Base-by-base conservation (phyloP, 2,329 filamentous ascomycete genomes). In the Amylocarpus encephaloides region DNA sequence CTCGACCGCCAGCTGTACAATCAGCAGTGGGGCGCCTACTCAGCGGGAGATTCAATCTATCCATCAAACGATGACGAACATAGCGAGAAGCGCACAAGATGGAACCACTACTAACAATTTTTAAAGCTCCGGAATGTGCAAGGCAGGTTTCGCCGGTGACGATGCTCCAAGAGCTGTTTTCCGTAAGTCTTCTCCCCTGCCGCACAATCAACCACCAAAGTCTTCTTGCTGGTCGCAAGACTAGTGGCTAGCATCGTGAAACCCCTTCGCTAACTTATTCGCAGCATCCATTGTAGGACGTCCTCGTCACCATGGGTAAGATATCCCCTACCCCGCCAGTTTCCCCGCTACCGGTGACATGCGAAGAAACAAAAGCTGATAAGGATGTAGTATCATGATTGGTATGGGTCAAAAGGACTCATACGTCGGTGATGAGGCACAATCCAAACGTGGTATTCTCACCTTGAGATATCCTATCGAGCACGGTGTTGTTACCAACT, bases 391-490 rank as follows among this genome's bases (percentile, higher is more conserved):
- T 84, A 97, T 98, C 82, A 98, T 98, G 93, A 97, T 98, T 75
- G 93, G 93, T 84, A 98, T 98, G 93, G 93, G 93, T 68, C 93
- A 97, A 80, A 98, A 98, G 82, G 93, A 98, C 83, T 97, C 93
- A 60, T 98, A 98, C 72, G 93, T 98, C 68, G 93, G 93, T 83
- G 93, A 98, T 79, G 93, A 98, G 83, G 93, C 93, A 78, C 93
- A 98, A 82, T 98, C 93, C 73, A 98, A 98, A 91, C 92, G 93
- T 93, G 93, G 93, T 95, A 97, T 98, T 79, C 85, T 98, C 67
- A 97, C 92, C 61, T 84, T 98, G 73, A 86, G 93, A 81, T 98
- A 98, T 79, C 93, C 93, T 72, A 98, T 98, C 73, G 93, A 98
- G 84, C 93, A 98, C 85, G 93, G 93, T 93, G 93, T 98, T 69